phyloP scores from a whole-genome alignment of 495 filamentous ascomycete genomes.

The Xanthoparmelia taractica region DNA sequence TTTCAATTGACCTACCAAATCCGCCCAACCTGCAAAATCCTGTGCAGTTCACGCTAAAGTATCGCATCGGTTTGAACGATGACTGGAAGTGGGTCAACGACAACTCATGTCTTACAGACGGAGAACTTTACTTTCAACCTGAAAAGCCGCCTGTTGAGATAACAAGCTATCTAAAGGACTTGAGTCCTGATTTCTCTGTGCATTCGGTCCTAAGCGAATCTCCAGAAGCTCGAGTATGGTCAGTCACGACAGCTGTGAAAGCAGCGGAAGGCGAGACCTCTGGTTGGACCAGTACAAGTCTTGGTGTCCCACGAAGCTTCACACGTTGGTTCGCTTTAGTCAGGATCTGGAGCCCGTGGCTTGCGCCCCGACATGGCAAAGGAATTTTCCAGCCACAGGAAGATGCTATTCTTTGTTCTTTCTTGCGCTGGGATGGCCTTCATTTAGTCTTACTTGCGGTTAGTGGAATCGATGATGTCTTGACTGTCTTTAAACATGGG shows the following conservation, averaged over 20 bases:
- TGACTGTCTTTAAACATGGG: slow-evolving; percentile 60
- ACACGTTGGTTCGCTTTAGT: slow-evolving; percentile 68
- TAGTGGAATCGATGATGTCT: slow-evolving; percentile 64
- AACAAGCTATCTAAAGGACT: slow-evolving; percentile 49
- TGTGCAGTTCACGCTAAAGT: slow-evolving; percentile 69
- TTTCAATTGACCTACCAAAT: slow-evolving; percentile 30
- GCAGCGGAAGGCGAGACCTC: slow-evolving; percentile 50
- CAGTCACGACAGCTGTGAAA: slow-evolving; percentile 48
- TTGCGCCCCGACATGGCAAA: slow-evolving; percentile 78
- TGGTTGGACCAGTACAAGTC: slow-evolving; percentile 43
- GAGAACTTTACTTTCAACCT: slow-evolving; percentile 47
- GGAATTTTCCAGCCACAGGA: slow-evolving; percentile 56
- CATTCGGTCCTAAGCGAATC: slow-evolving; percentile 54
- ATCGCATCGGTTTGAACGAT: slow-evolving; percentile 45
- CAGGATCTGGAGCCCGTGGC: slow-evolving; percentile 74
- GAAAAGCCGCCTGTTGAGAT: slow-evolving; percentile 41
- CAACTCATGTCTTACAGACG: slow-evolving; percentile 51
- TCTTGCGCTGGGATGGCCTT: slow-evolving; percentile 63
- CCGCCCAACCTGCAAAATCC: slow-evolving; percentile 31
- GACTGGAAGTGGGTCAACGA: slow-evolving; percentile 73
- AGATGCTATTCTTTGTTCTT: slow-evolving; percentile 74
- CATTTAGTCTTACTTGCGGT: slow-evolving; percentile 78
- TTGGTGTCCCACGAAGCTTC: slow-evolving; percentile 56
- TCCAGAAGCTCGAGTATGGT: slow-evolving; percentile 65
- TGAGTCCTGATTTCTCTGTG: slow-evolving; percentile 53